These are phyloP conservation scores for Lentinula boryana DNA, from an alignment of 768 basidiomycete genomes.

Conservation along the genomic window DNA sequence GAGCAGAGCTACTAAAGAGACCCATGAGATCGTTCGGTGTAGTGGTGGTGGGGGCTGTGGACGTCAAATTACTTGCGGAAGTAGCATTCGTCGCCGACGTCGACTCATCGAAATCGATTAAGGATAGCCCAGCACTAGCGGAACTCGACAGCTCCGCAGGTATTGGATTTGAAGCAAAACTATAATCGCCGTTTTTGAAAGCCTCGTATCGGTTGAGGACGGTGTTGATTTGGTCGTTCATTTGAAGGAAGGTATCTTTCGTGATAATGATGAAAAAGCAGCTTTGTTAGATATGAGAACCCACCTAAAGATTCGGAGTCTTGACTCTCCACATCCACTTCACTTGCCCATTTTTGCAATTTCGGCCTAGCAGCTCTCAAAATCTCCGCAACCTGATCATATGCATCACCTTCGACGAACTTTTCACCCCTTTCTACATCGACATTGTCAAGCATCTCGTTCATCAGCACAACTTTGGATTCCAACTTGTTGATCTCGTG, in stretches of 20 bases:
- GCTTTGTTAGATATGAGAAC: constrained; percentile 13
- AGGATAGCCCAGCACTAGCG: constrained; percentile 32
- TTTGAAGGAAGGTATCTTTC: constrained; percentile 85
- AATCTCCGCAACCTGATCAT: constrained; percentile 91
- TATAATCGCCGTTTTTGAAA: constrained; percentile 88
- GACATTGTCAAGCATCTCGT: constrained; percentile 95
- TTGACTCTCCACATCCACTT: constrained; percentile 85
- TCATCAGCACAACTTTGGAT: constrained; percentile 90
- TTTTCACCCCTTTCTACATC: constrained; percentile 65
- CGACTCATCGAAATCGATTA: constrained; percentile 77
- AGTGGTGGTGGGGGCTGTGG: constrained; percentile 50
- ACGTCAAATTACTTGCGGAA: constrained; percentile 15
- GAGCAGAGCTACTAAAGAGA: not conserved
- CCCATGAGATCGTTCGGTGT: constrained; percentile 3
- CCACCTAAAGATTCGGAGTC: constrained; percentile 87
- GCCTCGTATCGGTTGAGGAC: constrained; percentile 88
- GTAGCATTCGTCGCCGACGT: constrained; percentile 11
- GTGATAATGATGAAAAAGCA: not conserved
- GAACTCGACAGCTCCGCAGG: constrained; percentile 47
- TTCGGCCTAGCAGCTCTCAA: constrained; percentile 82
- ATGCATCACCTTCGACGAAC: constrained; percentile 86
- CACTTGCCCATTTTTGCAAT: constrained; percentile 97
- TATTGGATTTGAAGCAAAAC: constrained; percentile 59
- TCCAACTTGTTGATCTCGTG: constrained; percentile 92
- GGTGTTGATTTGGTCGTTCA: constrained; percentile 97